Base-by-base conservation (phyloP, 108 stramenopile genomes). In the Skeletonema potamos region DNA sequence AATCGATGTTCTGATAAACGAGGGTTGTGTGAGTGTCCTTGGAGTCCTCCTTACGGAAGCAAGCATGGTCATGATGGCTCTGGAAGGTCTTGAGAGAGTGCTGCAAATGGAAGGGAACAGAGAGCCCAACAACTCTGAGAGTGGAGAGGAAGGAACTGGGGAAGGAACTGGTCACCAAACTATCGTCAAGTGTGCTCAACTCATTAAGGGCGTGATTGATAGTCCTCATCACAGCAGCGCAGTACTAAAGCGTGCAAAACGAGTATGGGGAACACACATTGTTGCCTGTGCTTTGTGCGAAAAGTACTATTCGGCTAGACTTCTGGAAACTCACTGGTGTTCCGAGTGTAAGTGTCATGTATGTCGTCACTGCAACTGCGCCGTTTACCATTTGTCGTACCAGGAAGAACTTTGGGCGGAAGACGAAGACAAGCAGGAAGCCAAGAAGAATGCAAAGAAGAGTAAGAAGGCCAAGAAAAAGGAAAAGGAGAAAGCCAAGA, bases 251-350 rank as follows among this genome's bases (percentile, higher is more conserved):
- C 90, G 96, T 18, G 97, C 96, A 12, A 83, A 84, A 55, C 82
- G 94, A n/a, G 92, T 98, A 55, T 98, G 97, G 97, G 94, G 93
- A 64, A 84, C 93, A 30, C 94, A 97, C 60, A 97, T 96, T 82
- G 95, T 98, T 20, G 87, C 87, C 13, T 98, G 98, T 74, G 98
- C 98, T 6, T 84, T 98, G 10, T 98, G 98, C 70, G 85, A 92
- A 36, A 70, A 84, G 46, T 92, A 88, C 39, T 98, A 90, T 81
- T 93, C 95, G 29, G 90, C 95, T 60, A 86, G 94, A 10, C 66
- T 84, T 15, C 54, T 79, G 24, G 92, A 92, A 73, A 87, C 91
- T 11, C 82, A 84, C 29, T 97, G 94, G 74, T 97, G 96, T 70
- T 79, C 87, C 27, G 96, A 97, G 77, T 97, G 96, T 74, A 96